phyloP scores from a whole-genome alignment of 2,329 filamentous ascomycete species.

The Rachicladosporium sp. region DNA sequence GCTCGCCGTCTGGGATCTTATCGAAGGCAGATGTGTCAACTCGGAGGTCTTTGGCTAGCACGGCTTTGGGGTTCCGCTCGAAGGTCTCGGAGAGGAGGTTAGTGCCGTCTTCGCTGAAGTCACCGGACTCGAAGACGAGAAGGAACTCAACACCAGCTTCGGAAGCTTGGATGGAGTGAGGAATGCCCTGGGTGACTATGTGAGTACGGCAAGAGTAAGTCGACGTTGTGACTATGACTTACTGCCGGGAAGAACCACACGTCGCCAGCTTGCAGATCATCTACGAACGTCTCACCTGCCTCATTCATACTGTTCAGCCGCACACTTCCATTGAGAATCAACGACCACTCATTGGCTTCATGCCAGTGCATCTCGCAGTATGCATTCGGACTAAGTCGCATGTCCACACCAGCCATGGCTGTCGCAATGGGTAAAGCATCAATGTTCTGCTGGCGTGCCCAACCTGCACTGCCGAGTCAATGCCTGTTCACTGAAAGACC shows the following conservation, averaged over 20 bases:
- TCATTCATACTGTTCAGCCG: constrained; percentile 21
- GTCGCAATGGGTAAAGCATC: constrained; percentile 27
- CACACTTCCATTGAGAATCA: constrained; percentile 20
- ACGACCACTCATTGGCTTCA: constrained; percentile 21
- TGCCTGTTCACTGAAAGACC: constrained; percentile 29
- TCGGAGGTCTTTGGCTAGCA: constrained; percentile 32
- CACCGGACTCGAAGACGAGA: constrained; percentile 47
- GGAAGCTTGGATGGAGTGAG: constrained; percentile 27
- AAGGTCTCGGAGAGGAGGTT: constrained; percentile 39
- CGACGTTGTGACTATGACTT: too few relatives aligned
- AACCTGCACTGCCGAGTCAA: constrained; percentile 27
- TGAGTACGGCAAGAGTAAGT: too few relatives aligned
- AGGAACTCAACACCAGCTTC: constrained; percentile 46
- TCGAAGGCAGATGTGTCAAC: constrained; percentile 25
- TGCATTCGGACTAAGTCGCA: constrained; percentile 24
- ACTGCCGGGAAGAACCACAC: constrained; percentile 15
- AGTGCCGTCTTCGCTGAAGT: constrained; percentile 47
- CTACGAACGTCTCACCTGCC: constrained; percentile 20
- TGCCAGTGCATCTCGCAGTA: constrained; percentile 26
- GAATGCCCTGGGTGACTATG: constrained; percentile 8
- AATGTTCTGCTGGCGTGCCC: constrained; percentile 30
- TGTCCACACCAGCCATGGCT: constrained; percentile 32
- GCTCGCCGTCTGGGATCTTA: constrained; percentile 23
- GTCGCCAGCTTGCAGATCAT: constrained; percentile 19
- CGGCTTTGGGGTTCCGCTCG: constrained; percentile 21